Conservation (phyloP, 1,284 basidiomycete species). For the Gymnopus androsaceus region DNA sequence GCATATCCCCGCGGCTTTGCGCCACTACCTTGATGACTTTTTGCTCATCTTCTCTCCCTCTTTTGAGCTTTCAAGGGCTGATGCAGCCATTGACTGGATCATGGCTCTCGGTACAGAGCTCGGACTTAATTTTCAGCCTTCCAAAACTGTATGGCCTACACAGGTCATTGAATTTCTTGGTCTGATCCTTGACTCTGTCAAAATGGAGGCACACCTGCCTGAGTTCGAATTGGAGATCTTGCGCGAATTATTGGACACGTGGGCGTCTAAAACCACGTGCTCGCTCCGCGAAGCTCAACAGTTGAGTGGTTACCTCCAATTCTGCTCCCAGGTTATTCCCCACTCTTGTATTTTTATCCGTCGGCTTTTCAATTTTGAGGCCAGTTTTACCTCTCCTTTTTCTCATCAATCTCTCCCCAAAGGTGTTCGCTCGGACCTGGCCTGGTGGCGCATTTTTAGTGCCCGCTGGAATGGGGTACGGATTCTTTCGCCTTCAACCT, state of each 20-base stretch:
- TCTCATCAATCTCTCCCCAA: conserved; percentile 23
- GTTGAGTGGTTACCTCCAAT: conserved; percentile 31
- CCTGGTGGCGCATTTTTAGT: conserved; percentile 31
- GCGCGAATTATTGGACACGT: conserved; percentile 17
- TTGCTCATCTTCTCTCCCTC: conserved; percentile 18
- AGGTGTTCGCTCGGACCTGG: conserved; percentile 20
- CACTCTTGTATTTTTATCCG: conserved; percentile 31
- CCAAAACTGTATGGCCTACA: conserved; percentile 28
- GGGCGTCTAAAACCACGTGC: conserved; percentile 15
- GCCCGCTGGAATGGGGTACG: conserved; percentile 33
- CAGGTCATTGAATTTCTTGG: conserved; percentile 32
- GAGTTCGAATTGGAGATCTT: conserved; percentile 28
- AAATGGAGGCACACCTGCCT: conserved; percentile 35
- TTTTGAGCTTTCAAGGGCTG: background rate
- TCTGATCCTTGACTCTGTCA: conserved; percentile 30
- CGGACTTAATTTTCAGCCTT: conserved; percentile 30
- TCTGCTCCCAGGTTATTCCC: conserved; percentile 35
- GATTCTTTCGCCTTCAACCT: conserved; percentile 22
- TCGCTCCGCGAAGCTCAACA: conserved; percentile 26
- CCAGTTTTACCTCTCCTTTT: conserved; percentile 26
- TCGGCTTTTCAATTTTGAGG: conserved; percentile 27
- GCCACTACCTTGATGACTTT: conserved; percentile 26
- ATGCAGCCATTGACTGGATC: conserved; percentile 27
- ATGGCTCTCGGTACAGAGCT: conserved; percentile 24
- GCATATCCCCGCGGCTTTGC: conserved; percentile 25